Evolutionary conservation across 306 rosid species (phyloP).

Genomic region (Cicer cuneatum): DNA sequence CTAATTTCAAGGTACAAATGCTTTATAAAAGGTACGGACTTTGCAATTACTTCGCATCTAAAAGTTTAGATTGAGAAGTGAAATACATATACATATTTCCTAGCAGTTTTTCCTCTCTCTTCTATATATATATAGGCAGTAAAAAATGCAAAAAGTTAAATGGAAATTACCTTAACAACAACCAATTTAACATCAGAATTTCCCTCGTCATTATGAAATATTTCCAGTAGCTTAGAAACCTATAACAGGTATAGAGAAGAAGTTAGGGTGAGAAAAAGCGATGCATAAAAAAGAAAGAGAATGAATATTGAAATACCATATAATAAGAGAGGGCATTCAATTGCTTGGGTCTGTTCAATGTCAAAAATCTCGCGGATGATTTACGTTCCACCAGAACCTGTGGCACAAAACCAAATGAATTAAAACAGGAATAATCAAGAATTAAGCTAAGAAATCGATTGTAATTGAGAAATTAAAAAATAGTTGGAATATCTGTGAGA

Average conservation of each 20-base stretch:
- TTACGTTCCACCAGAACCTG: slow-evolving; percentile 74
- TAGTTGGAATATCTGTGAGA: too few relatives aligned
- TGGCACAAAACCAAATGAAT: background rate
- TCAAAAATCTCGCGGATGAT: slow-evolving; percentile 57
- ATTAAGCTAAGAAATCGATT: too few relatives aligned
- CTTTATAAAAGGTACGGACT: background rate
- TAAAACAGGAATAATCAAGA: too few relatives aligned
- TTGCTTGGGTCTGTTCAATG: slow-evolving; percentile 76
- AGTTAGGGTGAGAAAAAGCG: too few relatives aligned
- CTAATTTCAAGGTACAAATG: background rate
- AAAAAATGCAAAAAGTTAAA: slow-evolving; percentile 3
- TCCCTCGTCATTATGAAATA: slow-evolving; percentile 60
- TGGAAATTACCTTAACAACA: slow-evolving; percentile 68
- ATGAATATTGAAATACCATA: slow-evolving; percentile 58
- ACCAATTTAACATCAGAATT: slow-evolving; percentile 72
- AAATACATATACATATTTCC: background rate
- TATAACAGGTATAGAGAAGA: slow-evolving; percentile 39
- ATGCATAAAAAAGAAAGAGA: background rate
- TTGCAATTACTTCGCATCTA: background rate
- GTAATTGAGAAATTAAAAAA: too few relatives aligned
- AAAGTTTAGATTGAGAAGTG: background rate
- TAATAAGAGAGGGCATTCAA: slow-evolving; percentile 73
- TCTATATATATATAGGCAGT: background rate
- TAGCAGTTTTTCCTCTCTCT: slow-evolving; percentile 12
- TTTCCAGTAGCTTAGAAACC: slow-evolving; percentile 70